A percentile compares a stretch with the other conserved stretches of the same genome.
Conservation (phyloP, 176 grass and related monocot genomes). For the Triticum timopheevii region DNA sequence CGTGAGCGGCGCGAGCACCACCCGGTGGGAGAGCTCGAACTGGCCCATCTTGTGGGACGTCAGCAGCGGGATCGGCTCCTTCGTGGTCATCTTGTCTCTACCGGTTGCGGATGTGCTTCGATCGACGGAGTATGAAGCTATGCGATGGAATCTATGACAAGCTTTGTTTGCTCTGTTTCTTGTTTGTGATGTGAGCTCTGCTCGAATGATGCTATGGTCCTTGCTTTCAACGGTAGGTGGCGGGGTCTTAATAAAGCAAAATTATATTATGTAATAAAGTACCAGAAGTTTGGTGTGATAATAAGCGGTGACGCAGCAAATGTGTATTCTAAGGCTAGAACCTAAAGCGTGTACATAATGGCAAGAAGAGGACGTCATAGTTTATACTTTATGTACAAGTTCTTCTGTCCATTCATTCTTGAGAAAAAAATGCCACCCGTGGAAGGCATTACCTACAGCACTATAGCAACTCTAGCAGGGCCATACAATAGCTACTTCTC, state of each 20-base stretch:
- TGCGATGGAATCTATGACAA: not conserved
- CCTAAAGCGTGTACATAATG: not conserved
- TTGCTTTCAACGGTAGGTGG: not conserved
- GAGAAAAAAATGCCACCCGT: not conserved
- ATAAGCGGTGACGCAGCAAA: not conserved
- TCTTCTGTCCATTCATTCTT: not conserved
- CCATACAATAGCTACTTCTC: too few species aligned
- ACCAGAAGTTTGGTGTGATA: not conserved
- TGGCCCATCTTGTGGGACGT: slow-evolving; percentile 35
- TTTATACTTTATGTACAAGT: not conserved
- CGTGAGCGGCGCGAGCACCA: slow-evolving; percentile 12
- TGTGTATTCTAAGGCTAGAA: not conserved
- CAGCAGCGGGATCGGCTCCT: slow-evolving; percentile 32
- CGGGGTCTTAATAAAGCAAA: not conserved
- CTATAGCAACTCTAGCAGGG: too few species aligned
- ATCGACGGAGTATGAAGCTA: not conserved
- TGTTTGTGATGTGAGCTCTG: not conserved
- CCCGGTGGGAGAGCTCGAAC: not conserved
- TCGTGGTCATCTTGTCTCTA: not conserved
- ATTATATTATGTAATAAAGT: not conserved
- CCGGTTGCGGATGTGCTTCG: not conserved
- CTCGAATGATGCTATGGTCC: too few species aligned
- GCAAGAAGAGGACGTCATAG: not conserved
- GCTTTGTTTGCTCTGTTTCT: not conserved
- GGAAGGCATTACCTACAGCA: too few species aligned